These are phyloP conservation scores for Ceratocystis destructans DNA, from an alignment of 2,329 filamentous ascomycete genomes.

Conservation along the genomic window DNA sequence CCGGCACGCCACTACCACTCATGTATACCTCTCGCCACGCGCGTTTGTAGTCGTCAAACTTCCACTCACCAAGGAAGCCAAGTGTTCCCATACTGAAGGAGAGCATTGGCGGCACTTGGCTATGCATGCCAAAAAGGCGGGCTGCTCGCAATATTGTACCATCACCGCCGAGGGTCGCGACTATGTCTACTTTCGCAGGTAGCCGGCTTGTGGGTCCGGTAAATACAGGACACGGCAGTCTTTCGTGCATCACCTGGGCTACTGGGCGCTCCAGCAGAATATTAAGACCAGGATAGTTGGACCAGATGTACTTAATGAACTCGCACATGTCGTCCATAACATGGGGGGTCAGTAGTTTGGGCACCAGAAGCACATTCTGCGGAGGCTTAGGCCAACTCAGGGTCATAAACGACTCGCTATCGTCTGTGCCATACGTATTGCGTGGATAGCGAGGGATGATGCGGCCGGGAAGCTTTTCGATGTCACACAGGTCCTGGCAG, in stretches of 20 bases:
- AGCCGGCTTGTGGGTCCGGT: constrained; percentile 41
- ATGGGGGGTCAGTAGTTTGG: constrained; percentile 42
- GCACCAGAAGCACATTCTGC: constrained; percentile 43
- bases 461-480: constrained; percentile 38
- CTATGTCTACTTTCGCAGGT: constrained; percentile 71
- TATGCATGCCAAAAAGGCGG: constrained; percentile 58
- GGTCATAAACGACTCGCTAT: constrained; percentile 39
- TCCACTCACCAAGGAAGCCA: constrained; percentile 93
- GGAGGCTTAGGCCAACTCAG: constrained; percentile 42
- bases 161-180: constrained; percentile 84
- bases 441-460: constrained; percentile 47
- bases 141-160: constrained; percentile 79
- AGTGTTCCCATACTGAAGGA: constrained; percentile 96
- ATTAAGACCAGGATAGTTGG: constrained; percentile 66
- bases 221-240: constrained; percentile 62
- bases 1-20: constrained; percentile 44
- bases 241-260: constrained; percentile 55
- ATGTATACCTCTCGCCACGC: constrained; percentile 91
- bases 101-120: constrained; percentile 74
- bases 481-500: constrained; percentile 37
- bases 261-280: constrained; percentile 71
- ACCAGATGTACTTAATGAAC: constrained; percentile 57
- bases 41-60: constrained; percentile 80
- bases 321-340: constrained; percentile 40
- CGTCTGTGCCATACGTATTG: constrained; percentile 30